Base-by-base conservation (phyloP, 164 flowering plant species). In the Annona squamosa region DNA sequence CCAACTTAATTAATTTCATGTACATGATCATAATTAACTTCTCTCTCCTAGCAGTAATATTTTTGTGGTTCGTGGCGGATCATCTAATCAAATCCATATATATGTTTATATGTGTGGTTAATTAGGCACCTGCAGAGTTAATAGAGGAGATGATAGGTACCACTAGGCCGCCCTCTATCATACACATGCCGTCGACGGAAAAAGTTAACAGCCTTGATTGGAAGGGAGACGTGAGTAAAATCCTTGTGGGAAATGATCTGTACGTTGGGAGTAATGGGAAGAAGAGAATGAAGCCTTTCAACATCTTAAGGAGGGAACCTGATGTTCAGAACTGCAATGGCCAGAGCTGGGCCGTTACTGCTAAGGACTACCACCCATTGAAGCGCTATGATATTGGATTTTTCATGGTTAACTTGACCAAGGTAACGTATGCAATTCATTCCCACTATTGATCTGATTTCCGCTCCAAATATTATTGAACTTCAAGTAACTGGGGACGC, bases 281-380 rank as follows among this genome's bases (percentile, higher is more conserved):
- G 80, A 86, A 80, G 68, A 72, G 72, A 80, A 43, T 69, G 12
- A 83, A 71, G 70, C 41, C 85, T 0, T 91, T 78, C 76, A 95
- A 95, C 71, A 65, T 92, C 44, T 66, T 85, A 6, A 70, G 82
- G 7, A 84, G 48, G 41, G 76, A 86, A 3, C 89, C 84, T 2
- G 97, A 91, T 77, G 78, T 92, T 56, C 43, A 88, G 72, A 94
- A 90, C 61, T 84, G 86, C 73, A 80, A 91, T 69, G 99, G 99
- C 0, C 86, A 97, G 95, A 92, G 91, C 81, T 18, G 77, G 37
- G 79, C 87, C 0, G 91, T 90, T 70, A 83, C 77, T 56, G 70
- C 46, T 19, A 81, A 83, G 46, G 75, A 86, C n/a, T 57, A 81
- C 70, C 59, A 71, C 0, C 78, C 80, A 17, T 67, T 92, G 42